A percentile compares a stretch with the other conserved stretches of the same genome.
These are phyloP conservation scores for Aschersonia sp. DNA, from an alignment of 2,329 filamentous ascomycete genomes.

Conservation along the genomic window DNA sequence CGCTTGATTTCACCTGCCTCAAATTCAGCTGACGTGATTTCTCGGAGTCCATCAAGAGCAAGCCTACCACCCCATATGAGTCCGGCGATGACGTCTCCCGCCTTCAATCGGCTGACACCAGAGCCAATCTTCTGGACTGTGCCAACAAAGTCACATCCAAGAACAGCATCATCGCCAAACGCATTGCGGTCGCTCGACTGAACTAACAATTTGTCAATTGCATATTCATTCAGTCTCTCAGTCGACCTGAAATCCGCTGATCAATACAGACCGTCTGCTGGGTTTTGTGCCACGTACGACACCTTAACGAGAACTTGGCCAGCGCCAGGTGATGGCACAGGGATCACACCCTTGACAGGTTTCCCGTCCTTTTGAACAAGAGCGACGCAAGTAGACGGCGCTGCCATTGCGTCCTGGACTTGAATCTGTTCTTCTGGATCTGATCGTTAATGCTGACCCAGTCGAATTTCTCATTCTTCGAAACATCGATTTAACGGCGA, in stretches of 20 bases:
- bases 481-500: too few species aligned
- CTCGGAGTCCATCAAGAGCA: conserved; percentile 4
- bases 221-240: not conserved
- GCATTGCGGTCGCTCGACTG: conserved; percentile 3
- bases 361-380: not conserved
- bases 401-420: not conserved
- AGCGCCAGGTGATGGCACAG: not conserved
- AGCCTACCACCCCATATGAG: conserved; percentile 9
- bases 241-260: too few species aligned
- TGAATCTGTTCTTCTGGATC: not conserved
- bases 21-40: not conserved
- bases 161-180: conserved; percentile 21
- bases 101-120: conserved; percentile 6
- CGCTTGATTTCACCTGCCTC: conserved; percentile 10
- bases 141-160: conserved; percentile 23
- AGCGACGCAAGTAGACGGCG: not conserved
- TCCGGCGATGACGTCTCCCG: conserved; percentile 10
- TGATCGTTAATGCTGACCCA: not conserved
- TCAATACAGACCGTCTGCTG: not conserved
- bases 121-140: conserved; percentile 17
- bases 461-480: not conserved
- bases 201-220: not conserved
- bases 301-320: conserved; percentile 1
- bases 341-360: not conserved
- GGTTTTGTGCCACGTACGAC: not conserved